A percentile compares a stretch with the other conserved stretches of the same genome.
Evolutionary conservation across 495 filamentous ascomycete species (phyloP).

Genomic region (Aspergillus cavernicola): DNA sequence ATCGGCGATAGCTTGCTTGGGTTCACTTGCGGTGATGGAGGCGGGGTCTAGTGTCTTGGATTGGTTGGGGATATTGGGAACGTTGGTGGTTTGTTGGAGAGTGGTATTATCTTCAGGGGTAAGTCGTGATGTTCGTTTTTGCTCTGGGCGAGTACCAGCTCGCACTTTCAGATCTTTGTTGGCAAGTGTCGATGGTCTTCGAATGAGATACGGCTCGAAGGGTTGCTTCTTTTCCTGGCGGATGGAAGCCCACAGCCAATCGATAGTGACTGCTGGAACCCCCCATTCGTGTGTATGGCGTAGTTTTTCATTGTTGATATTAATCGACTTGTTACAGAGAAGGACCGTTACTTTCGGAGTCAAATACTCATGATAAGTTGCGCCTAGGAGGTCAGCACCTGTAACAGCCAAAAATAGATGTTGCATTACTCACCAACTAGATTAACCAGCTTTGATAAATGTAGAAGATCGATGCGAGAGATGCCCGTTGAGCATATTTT

Average conservation of each 20-base stretch:
- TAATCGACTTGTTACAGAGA: constrained; percentile 55
- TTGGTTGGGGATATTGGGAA: constrained; percentile 7
- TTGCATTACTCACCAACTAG: constrained; percentile 59
- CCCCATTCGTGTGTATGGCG: constrained; percentile 66
- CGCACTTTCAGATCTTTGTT: constrained; percentile 20
- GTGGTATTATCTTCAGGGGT: not conserved
- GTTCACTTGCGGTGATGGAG: constrained; percentile 9
- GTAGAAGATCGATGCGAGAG: constrained; percentile 76
- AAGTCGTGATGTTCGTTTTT: constrained; percentile 1
- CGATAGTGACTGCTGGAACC: constrained; percentile 70
- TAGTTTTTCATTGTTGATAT: constrained; percentile 70
- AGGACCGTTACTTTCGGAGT: constrained; percentile 64
- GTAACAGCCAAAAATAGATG: no score
- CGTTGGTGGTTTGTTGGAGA: not conserved
- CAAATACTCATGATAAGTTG: constrained; percentile 71
- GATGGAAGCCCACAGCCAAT: constrained; percentile 87
- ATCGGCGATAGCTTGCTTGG: not conserved
- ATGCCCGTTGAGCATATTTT: constrained; percentile 80
- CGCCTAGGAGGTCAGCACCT: constrained; percentile 34
- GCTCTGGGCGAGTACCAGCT: constrained; percentile 18
- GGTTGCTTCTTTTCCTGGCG: constrained; percentile 47
- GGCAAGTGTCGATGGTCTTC: constrained; percentile 26
- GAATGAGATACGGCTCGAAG: constrained; percentile 46
- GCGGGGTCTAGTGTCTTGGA: constrained; percentile 24
- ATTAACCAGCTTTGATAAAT: constrained; percentile 68